These are phyloP conservation scores for Penicillium fimorum DNA, from an alignment of 495 filamentous ascomycete genomes.

Conservation along the genomic window DNA sequence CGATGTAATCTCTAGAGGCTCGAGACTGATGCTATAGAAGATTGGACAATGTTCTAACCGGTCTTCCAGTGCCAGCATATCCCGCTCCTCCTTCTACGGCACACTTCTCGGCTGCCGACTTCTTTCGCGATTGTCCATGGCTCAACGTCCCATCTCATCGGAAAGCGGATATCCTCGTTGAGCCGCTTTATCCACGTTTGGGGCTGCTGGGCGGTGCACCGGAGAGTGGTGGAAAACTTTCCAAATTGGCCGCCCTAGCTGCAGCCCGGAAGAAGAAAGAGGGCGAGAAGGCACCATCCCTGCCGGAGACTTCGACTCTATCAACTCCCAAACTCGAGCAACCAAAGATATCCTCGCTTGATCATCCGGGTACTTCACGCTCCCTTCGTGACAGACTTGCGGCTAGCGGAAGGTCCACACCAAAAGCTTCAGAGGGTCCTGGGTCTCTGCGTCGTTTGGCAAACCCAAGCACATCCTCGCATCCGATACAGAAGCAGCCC, in stretches of 20 bases:
- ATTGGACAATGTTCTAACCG: constrained; percentile 46
- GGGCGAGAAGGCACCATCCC: constrained; percentile 50
- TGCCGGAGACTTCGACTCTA: constrained; percentile 12
- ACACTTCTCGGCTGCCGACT: constrained; percentile 50
- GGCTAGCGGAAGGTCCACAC: constrained; percentile 25
- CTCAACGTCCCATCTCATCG: constrained; percentile 69
- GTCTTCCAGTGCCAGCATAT: constrained; percentile 39
- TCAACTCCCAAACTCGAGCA: constrained; percentile 13
- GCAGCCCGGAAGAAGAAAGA: constrained; percentile 85
- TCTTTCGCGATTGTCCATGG: constrained; percentile 89
- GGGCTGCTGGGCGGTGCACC: constrained; percentile 75
- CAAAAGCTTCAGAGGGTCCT: constrained; percentile 30
- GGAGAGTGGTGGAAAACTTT: constrained; percentile 62
- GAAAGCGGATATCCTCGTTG: constrained; percentile 62
- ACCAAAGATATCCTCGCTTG: constrained; percentile 21
- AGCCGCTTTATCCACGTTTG: constrained; percentile 56
- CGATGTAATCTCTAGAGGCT: constrained; percentile 16
- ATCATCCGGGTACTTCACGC: constrained; percentile 24
- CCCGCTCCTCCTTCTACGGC: constrained; percentile 27
- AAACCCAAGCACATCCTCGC: constrained; percentile 20
- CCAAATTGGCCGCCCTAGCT: constrained; percentile 86
- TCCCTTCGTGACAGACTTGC: constrained; percentile 42
- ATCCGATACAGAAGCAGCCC: constrained; percentile 20
- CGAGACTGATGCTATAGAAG: constrained; percentile 39
- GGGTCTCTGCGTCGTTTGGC: constrained; percentile 26